Evolutionary conservation across 345 rosid genomes (phyloP).

Genomic region (Syzygium jambos): DNA sequence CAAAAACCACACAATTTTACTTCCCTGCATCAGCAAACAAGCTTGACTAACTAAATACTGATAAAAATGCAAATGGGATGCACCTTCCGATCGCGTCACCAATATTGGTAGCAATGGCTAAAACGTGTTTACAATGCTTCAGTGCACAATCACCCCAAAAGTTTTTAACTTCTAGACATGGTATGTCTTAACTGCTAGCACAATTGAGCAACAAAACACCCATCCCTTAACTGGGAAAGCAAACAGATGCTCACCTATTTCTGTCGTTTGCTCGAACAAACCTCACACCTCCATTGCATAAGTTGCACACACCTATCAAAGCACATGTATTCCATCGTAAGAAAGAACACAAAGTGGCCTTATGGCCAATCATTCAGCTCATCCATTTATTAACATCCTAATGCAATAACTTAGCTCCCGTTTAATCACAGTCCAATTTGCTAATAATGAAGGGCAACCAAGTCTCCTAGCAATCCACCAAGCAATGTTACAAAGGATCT

Average conservation of each 20-base stretch:
- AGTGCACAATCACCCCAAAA: not conserved
- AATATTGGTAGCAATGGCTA: not conserved
- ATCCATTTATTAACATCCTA: not conserved
- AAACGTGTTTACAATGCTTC: not conserved
- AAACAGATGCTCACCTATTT: slow-evolving; percentile 32
- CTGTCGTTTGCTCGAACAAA: slow-evolving; percentile 65
- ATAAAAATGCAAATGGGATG: not conserved
- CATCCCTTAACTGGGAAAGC: not conserved
- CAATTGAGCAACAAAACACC: not conserved
- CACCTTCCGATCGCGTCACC: not conserved
- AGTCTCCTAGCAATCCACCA: not conserved
- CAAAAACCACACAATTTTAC: not conserved
- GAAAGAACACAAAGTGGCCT: not conserved
- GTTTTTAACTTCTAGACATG: not conserved
- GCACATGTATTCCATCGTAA: not conserved
- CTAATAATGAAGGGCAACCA: not conserved
- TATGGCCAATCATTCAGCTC: not conserved
- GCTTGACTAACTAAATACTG: not conserved
- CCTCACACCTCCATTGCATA: slow-evolving; percentile 86
- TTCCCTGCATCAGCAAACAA: not conserved
- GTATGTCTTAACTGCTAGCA: too few relatives aligned
- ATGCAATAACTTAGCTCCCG: not conserved
- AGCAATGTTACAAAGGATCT: not conserved
- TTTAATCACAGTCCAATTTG: not conserved
- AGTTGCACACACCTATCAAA: slow-evolving; percentile 66